These are phyloP conservation scores for Eucalyptus microcorys DNA, from an alignment of 345 rosid genomes.

Conservation along the genomic window DNA sequence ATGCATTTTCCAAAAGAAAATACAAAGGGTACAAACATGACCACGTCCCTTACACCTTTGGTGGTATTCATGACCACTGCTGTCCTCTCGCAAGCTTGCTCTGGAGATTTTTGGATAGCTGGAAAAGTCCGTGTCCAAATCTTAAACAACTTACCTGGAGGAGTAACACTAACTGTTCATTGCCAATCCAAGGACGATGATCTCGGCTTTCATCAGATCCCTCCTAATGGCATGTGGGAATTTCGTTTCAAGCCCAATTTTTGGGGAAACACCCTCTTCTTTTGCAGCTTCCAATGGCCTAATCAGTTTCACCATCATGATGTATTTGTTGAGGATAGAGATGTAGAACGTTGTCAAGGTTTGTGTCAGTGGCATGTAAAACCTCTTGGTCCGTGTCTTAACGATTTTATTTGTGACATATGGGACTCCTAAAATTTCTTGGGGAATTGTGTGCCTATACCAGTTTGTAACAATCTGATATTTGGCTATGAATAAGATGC, in stretches of 20 bases:
- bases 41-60: background rate
- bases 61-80: background rate
- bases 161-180: background rate
- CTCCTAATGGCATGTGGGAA: background rate
- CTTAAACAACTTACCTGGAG: background rate
- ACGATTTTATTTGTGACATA: accelerated
- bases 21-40: background rate
- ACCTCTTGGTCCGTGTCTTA: background rate
- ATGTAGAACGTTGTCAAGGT: background rate
- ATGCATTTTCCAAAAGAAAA: background rate
- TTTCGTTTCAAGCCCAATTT: background rate
- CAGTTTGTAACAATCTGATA: background rate
- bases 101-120: background rate
- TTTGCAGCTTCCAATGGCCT: background rate
- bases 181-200: background rate
- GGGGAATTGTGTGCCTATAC: background rate
- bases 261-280: background rate
- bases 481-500: background rate
- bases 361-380: background rate
- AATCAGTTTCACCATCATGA: background rate
- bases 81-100: background rate
- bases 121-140: background rate
- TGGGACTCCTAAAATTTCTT: background rate
- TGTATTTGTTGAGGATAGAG: background rate
- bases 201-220: background rate